Evolutionary conservation across 192 early-diverging fungal genomes (phyloP).

Genomic region (Radiomyces spectabilis): DNA sequence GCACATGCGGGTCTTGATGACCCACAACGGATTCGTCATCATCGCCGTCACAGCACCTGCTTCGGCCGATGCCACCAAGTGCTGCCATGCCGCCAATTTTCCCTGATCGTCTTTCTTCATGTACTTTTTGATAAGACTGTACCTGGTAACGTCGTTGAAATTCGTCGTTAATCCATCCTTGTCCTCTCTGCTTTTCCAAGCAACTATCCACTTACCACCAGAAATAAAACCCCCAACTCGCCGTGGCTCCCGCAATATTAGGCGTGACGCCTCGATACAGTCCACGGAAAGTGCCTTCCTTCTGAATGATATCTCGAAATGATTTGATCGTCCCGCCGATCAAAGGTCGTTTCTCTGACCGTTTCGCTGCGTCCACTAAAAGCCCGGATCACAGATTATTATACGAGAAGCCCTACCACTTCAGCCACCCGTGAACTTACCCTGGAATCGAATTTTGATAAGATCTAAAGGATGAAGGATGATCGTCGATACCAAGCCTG

Average conservation of each 20-base stretch:
- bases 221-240: slow-evolving; percentile 98
- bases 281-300: slow-evolving; percentile 58
- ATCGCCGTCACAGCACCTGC: slow-evolving; percentile 69
- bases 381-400: neutral
- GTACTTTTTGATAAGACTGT: slow-evolving; percentile 53
- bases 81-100: slow-evolving; percentile 65
- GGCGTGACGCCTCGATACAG: slow-evolving; percentile 89
- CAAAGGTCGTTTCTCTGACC: slow-evolving; percentile 31
- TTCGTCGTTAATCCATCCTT: no score
- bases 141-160: slow-evolving; percentile 40
- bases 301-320: slow-evolving; percentile 46
- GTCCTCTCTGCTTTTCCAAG: no score
- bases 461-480: slow-evolving; percentile 90
- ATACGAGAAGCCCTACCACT: no score
- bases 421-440: no score
- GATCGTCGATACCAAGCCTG: slow-evolving; percentile 75
- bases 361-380: slow-evolving; percentile 41
- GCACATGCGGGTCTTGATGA: slow-evolving; percentile 80
- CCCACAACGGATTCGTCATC: slow-evolving; percentile 77
- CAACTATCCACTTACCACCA: slow-evolving; percentile 80
- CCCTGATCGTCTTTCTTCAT: slow-evolving; percentile 48
- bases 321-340: slow-evolving; percentile 62
- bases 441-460: slow-evolving; percentile 87
- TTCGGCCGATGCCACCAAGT: slow-evolving; percentile 70
- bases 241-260: slow-evolving; percentile 83